These are phyloP conservation scores for Mallotus japonicus DNA, from an alignment of 441 rosid species.

Conservation along the genomic window DNA sequence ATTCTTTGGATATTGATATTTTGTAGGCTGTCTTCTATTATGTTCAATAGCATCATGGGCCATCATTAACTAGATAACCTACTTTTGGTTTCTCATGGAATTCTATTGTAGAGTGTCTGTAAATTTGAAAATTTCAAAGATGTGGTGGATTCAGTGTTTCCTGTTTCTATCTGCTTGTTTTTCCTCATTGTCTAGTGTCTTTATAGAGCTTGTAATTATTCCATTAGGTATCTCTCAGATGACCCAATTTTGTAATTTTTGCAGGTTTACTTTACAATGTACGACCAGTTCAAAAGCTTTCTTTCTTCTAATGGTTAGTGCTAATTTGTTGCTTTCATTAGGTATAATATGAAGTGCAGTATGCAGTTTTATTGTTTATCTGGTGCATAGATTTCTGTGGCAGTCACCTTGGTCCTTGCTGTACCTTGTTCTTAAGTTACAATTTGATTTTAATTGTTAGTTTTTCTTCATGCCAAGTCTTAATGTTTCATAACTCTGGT, in stretches of 20 bases:
- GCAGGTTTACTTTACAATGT: conserved; percentile 86
- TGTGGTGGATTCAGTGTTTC: background rate
- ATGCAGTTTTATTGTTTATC: conserved; percentile 4
- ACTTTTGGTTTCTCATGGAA: background rate
- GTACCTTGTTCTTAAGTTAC: background rate
- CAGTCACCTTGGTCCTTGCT: conserved; percentile 14
- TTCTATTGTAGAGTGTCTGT: background rate
- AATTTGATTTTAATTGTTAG: conserved; percentile 3
- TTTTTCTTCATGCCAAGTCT: background rate
- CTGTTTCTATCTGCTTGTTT: background rate
- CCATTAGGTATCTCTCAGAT: conserved; percentile 16
- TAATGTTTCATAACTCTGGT: conserved; percentile 14
- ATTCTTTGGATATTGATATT: too few species aligned
- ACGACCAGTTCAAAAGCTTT: conserved; percentile 66
- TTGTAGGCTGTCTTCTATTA: background rate
- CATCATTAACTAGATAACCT: background rate
- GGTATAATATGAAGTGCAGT: background rate
- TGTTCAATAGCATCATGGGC: background rate
- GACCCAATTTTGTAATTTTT: conserved; percentile 12
- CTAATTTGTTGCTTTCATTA: conserved; percentile 1
- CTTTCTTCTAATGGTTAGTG: conserved; percentile 61
- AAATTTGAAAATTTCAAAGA: background rate
- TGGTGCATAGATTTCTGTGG: conserved; percentile 6
- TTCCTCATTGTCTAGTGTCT: conserved; percentile 1
- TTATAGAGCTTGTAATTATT: conserved; percentile 5